Evolutionary conservation across 257 asterid genomes (phyloP), one percentile per base, ranked within the genome.

Genomic region (Catharanthus roseus): DNA sequence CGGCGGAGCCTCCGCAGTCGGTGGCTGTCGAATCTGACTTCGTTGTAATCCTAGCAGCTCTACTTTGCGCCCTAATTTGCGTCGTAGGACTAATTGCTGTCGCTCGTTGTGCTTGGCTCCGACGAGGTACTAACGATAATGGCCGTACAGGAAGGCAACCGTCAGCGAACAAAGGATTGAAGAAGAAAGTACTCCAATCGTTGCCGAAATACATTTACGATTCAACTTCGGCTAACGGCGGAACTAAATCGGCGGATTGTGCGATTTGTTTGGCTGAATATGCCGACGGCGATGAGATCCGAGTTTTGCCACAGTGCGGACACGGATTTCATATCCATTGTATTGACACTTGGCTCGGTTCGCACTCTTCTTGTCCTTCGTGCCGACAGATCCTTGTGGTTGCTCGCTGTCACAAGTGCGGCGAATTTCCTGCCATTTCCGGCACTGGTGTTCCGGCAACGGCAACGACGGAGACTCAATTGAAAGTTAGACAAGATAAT

Each of bases 51-150:
- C 73, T 78, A 0, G 82, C 82, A 3, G 82, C 79, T 11, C 34
- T 78, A 10, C 82, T 78, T 0, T 78, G 82, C 16, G 82, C 82
- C 10, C 62, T 74, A 63, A 74, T 78, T 28, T 78, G 79, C 23
- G 69, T 74, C 2, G 70, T 72, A 0, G 82, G 82, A 2, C 76
- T 78, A 21, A 74, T 78, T 3, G 76, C 71, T 4, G 76, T 78
- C 1, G 82, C 82, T 26, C 69, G 82, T 1, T 78, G 82, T 36
- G 74, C 78, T 55, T 78, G 82, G 78, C 78, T 78, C 34, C 73
- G 82, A 0, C 75, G 78, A 0, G 65, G 73, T 0, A 5, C 70
- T n/a, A 28, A 68, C 34, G 50, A 39, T n/a, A 15, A 19, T 18
- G 34, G 50, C 11, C 7, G 72, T 9, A 39, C 67, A 19, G 70